These are phyloP conservation scores for Hypoxylon rubiginosum DNA, from an alignment of 2,329 filamentous ascomycete species.

Conservation along the genomic window DNA sequence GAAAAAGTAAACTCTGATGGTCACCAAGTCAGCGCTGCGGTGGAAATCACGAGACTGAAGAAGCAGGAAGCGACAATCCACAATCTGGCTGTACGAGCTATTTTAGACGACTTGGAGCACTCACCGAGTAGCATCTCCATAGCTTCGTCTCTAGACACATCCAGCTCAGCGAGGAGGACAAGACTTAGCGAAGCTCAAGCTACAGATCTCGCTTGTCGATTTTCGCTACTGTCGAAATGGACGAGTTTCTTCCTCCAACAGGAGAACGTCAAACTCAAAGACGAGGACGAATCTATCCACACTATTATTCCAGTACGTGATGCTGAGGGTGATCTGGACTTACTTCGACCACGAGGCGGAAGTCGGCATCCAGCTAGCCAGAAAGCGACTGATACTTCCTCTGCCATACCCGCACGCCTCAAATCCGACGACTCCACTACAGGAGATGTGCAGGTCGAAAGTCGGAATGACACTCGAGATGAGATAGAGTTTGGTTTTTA, in stretches of 20 bases:
- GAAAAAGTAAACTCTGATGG: neutral
- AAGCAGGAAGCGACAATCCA: conserved; percentile 23
- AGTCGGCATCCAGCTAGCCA: neutral
- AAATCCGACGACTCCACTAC: too few relatives aligned
- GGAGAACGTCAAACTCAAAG: neutral
- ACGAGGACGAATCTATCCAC: neutral
- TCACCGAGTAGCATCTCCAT: neutral
- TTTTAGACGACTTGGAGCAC: conserved; percentile 26
- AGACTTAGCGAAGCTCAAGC: conserved; percentile 8
- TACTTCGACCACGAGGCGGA: too few relatives aligned
- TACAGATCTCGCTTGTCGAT: conserved; percentile 30
- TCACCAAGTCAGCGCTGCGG: neutral
- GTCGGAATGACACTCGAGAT: too few relatives aligned
- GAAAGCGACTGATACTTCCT: too few relatives aligned
- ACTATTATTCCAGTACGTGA: neutral
- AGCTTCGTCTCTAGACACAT: neutral
- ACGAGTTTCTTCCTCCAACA: conserved; percentile 32
- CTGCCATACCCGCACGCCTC: too few relatives aligned
- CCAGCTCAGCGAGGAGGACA: neutral
- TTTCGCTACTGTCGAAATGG: conserved; percentile 33
- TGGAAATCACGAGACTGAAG: neutral
- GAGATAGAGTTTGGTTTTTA: too few relatives aligned
- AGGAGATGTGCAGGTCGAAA: too few relatives aligned
- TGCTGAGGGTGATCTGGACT: too few relatives aligned
- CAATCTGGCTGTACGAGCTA: conserved; percentile 21